These are phyloP conservation scores for Limtongia smithiae DNA, from an alignment of 805 yeast species.

Conservation along the genomic window DNA sequence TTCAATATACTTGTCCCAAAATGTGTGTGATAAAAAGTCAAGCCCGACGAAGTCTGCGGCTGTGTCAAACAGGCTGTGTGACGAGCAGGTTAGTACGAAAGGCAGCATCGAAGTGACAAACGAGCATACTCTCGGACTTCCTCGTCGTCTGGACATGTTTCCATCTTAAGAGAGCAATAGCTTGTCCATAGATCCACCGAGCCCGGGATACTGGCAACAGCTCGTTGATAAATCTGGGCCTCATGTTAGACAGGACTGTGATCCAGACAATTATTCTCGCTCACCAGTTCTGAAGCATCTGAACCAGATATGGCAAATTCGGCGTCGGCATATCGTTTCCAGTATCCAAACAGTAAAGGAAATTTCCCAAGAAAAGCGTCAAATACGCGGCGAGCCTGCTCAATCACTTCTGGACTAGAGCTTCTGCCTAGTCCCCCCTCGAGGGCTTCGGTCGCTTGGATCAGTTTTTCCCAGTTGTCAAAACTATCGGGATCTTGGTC, in stretches of 20 bases:
- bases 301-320: slow-evolving; percentile 38
- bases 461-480: slow-evolving; percentile 37
- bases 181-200: slow-evolving; percentile 41
- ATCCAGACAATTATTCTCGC: neutral
- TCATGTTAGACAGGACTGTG: neutral
- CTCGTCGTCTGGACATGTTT: slow-evolving; percentile 30
- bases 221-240: slow-evolving; percentile 37
- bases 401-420: slow-evolving; percentile 31
- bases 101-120: neutral
- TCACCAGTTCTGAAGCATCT: slow-evolving; percentile 34
- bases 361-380: slow-evolving; percentile 35
- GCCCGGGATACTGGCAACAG: slow-evolving; percentile 34
- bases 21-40: slow-evolving; percentile 70
- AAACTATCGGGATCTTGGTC: slow-evolving; percentile 36
- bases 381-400: slow-evolving; percentile 33
- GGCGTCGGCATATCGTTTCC: slow-evolving; percentile 42
- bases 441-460: slow-evolving; percentile 33
- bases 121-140: slow-evolving; percentile 16
- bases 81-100: neutral
- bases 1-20: slow-evolving; percentile 78
- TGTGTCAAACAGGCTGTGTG: slow-evolving; percentile 41
- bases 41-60: slow-evolving; percentile 56
- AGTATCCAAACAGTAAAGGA: slow-evolving; percentile 43
- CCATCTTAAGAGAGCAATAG: slow-evolving; percentile 38
- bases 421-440: slow-evolving; percentile 37